Evolutionary conservation across 306 rosid species (phyloP).

Genomic region (Comarum palustre): DNA sequence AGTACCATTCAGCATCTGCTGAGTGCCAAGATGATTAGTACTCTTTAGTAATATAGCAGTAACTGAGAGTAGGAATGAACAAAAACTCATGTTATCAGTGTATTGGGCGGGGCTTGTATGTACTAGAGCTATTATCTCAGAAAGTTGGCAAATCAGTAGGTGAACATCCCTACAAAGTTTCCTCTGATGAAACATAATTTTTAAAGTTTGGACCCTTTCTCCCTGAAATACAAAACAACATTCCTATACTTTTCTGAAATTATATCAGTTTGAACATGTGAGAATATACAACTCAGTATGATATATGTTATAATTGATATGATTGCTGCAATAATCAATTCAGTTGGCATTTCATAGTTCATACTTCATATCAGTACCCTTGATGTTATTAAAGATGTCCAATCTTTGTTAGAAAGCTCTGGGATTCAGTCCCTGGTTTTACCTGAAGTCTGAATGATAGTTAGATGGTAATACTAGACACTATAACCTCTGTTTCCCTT

Average conservation of each 20-base stretch:
- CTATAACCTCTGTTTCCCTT: background rate
- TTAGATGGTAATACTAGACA: background rate
- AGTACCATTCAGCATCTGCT: background rate
- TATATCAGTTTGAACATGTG: background rate
- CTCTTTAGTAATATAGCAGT: background rate
- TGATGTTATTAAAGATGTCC: background rate
- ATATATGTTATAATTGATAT: background rate
- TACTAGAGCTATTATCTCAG: background rate
- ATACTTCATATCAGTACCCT: background rate
- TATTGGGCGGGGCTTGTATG: background rate
- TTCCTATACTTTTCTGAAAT: background rate
- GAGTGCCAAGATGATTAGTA: background rate
- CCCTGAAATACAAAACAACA: background rate
- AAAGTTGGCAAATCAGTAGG: background rate
- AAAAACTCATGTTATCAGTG: background rate
- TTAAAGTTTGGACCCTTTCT: background rate
- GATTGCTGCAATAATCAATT: background rate
- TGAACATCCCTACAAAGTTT: background rate
- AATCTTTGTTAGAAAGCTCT: background rate
- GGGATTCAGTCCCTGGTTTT: background rate
- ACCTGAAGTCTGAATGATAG: background rate
- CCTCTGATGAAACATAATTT: background rate
- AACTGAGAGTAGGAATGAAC: slow-evolving; percentile 2
- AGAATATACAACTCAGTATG: background rate
- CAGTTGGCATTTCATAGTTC: background rate